Conservation (phyloP, 495 filamentous ascomycete genomes). For the Entonaema liquescens region DNA sequence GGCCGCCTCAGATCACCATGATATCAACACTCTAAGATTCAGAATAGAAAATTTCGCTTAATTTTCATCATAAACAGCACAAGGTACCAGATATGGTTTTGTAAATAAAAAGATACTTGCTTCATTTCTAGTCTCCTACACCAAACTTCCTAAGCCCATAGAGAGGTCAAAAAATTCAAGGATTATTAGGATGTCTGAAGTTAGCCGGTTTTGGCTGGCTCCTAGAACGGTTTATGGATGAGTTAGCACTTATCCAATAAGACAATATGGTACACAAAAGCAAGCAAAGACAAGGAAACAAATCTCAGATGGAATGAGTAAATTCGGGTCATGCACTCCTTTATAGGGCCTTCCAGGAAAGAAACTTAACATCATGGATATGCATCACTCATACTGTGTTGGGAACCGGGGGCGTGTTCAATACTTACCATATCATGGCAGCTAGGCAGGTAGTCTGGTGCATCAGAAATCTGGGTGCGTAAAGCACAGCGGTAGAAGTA, state of each 20-base stretch:
- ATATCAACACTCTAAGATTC: not conserved
- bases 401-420: not conserved
- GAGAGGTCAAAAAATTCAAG: not conserved
- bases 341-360: not conserved
- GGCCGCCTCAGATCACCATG: not conserved
- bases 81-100: not conserved
- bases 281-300: not conserved
- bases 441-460: too few relatives aligned
- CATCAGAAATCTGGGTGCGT: not conserved
- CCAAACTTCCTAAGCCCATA: not conserved
- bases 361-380: not conserved
- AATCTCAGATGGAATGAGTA: not conserved
- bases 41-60: not conserved
- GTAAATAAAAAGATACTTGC: not conserved
- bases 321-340: not conserved
- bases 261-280: not conserved
- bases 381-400: not conserved
- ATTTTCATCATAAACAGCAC: not conserved
- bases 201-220: not conserved
- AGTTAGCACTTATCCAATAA: not conserved
- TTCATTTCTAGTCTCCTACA: constrained; percentile 5
- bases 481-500: not conserved
- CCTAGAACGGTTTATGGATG: not conserved
- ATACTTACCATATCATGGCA: not conserved
- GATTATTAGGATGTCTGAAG: not conserved